Evolutionary conservation across 495 filamentous ascomycete genomes (phyloP), one percentile per base, ranked within the genome.

Genomic region (Penicillium subrubescens): DNA sequence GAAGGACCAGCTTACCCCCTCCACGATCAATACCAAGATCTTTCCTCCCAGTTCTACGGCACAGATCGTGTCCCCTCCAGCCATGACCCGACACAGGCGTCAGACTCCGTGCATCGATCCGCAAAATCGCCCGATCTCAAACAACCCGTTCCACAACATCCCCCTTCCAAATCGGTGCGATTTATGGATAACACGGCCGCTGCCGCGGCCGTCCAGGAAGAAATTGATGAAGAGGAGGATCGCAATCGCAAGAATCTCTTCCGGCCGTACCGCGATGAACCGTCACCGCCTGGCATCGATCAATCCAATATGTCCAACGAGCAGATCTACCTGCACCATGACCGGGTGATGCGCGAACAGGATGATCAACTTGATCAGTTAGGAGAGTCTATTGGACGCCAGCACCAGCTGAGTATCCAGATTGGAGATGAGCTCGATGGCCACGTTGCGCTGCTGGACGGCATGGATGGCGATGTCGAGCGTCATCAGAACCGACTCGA

Each of bases 341-440:
- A 83, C 15, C 88, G 87, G 48, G 86, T 95, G 17, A 79, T 99
- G 21, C 84, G 84, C 3, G 88, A 97, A 60, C 96, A 98, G 73
- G 95, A 99, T 71, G 91, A 93, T 62, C 92, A 95, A 71, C 81
- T 99, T n/a, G 95, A 98, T 73, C 78, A 85, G 55, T 82, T 99
- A 27, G 92, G 93, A 11, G 86, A 87, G 65, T 92, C 88, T 60
- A 97, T 99, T 67, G 86, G 90, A n/a, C 88, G 94, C 54, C 95
- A 98, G 77, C 84, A 96, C 55, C 92, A 98, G 78, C 81, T 99
- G 67, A 92, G 89, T 67, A 95, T 97, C 73, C 92, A 93, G 81
- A 99, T 99, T 72, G 95, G 95, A 27, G 91, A 98, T 73, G 95
- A 99, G 82, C 81, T 99, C 27, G 95, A 99, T 64, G 87, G 87